Percentiles rank a stretch among this genome's conserved stretches.
phyloP scores from a whole-genome alignment of 345 rosid genomes.

The Gossypium mustelinum region DNA sequence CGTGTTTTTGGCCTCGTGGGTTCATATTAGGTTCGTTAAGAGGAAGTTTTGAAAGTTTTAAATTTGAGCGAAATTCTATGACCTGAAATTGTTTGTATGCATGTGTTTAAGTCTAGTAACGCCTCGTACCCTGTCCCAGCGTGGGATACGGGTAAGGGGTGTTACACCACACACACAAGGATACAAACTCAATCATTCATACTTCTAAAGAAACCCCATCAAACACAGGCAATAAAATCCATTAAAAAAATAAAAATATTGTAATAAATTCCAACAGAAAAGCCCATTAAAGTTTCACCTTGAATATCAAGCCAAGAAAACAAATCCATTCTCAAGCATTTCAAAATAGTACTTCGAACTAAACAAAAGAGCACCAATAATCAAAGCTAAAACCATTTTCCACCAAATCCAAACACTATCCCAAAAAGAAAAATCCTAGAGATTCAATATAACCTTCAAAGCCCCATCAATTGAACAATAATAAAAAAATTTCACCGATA shows the following conservation, averaged over 20 bases:
- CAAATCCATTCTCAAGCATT: conserved; percentile 3
- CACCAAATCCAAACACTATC: background rate
- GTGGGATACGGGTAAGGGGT: too few relatives aligned
- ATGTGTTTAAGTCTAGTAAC: too few relatives aligned
- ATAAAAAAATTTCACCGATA: background rate
- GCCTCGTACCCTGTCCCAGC: too few relatives aligned
- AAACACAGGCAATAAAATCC: background rate
- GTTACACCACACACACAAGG: background rate
- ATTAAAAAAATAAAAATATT: background rate
- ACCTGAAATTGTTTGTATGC: too few relatives aligned
- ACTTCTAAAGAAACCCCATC: background rate
- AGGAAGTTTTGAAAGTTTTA: too few relatives aligned
- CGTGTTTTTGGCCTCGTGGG: too few relatives aligned
- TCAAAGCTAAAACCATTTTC: conserved; percentile 9
- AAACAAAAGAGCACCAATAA: background rate
- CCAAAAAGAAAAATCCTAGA: background rate
- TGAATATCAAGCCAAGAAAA: background rate
- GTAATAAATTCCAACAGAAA: background rate
- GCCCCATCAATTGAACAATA: background rate
- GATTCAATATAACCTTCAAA: background rate
- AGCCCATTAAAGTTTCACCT: background rate
- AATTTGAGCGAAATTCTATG: too few relatives aligned
- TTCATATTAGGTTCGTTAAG: too few relatives aligned
- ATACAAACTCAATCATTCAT: background rate
- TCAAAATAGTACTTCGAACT: background rate